Percentiles rank a stretch among this genome's conserved stretches.
These are phyloP conservation scores for Phytophthora vignae DNA, from an alignment of 352 stramenopile genomes.

Conservation along the genomic window DNA sequence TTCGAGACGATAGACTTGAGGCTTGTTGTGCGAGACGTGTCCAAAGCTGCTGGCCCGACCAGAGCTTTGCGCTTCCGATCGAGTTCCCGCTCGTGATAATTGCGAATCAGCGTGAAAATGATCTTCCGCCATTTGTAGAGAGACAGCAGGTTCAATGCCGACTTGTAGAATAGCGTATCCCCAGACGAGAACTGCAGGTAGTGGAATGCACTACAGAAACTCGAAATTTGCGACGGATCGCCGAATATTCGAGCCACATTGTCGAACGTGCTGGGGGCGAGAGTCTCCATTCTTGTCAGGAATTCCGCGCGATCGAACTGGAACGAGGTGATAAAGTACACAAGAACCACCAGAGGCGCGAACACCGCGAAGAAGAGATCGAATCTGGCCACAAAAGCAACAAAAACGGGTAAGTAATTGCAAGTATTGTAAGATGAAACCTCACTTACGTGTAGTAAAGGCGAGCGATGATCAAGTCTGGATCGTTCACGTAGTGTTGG, in stretches of 20 bases:
- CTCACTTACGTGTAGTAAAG: constrained; percentile 48
- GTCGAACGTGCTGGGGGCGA: constrained; percentile 35
- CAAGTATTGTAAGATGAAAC: not conserved
- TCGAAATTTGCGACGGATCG: constrained; percentile 43
- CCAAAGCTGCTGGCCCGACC: not conserved
- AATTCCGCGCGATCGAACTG: constrained; percentile 46
- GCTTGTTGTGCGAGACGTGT: not conserved
- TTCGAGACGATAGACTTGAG: not conserved
- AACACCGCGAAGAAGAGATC: constrained; percentile 67
- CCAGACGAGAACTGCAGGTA: constrained; percentile 40
- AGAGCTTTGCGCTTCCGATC: not conserved
- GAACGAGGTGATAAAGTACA: constrained; percentile 48
- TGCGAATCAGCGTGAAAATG: constrained; percentile 17
- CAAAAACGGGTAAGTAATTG: not conserved
- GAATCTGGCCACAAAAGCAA: constrained; percentile 28
- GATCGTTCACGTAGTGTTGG: constrained; percentile 43
- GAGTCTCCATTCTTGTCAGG: constrained; percentile 29
- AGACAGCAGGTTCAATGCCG: constrained; percentile 43
- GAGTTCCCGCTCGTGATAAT: not conserved
- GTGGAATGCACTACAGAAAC: constrained; percentile 42
- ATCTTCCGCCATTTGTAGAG: constrained; percentile 62
- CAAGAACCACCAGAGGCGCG: constrained; percentile 45
- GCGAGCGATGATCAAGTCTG: constrained; percentile 36
- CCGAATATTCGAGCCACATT: constrained; percentile 46
- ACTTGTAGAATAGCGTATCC: constrained; percentile 44